Base-by-base conservation (phyloP, 2,329 filamentous ascomycete genomes). In the Diaporthe sp. region DNA sequence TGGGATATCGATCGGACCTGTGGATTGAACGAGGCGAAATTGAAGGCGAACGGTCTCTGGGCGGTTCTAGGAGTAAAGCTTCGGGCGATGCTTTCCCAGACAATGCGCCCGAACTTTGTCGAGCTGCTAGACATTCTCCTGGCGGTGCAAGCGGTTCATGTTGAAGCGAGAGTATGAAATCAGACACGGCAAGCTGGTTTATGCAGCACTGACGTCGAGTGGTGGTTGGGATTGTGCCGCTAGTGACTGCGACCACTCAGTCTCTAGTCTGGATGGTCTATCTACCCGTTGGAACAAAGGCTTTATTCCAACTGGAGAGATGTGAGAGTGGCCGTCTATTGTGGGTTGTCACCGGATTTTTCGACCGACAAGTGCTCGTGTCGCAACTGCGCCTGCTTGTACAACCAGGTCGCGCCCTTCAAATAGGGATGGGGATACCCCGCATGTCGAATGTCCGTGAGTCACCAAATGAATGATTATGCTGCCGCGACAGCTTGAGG, bases 1-100 rank as follows among this genome's bases (percentile, higher is more conserved):
- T 75, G 74, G 4, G 74, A 63, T 71, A 75, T 58, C 19, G 69
- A 53, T 50, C 74, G 78, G 63, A 78, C 79, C 4, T 79, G 75
- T 75, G 80, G 81, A 44, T 77, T 78, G 53, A 79, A 80, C 25
- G 78, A 73, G 51, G 77, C 78, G 25, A 78, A 78, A 25, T 25
- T 39, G 27, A 81, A 78, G 72, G 77, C 72, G 71, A 79, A 79
- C 5, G 73, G 66, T 42, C 75, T 76, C n/a, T 68, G 61, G 39
- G 72, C 42, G 13, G 47, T 27, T 44, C 68, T 25, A 22, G 61
- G 61, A 65, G 61, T 58, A 10, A 70, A 74, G 30, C 59, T 63
- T 42, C 68, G 73, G 27, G 63, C 72, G 30, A 75, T 65, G 55
- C 72, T 65, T 27, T 75, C 74, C 74, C 72, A 74, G 72, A 65